Evolutionary conservation across 2,329 filamentous ascomycete genomes (phyloP).

Genomic region (Hymenoscyphus infarciens): DNA sequence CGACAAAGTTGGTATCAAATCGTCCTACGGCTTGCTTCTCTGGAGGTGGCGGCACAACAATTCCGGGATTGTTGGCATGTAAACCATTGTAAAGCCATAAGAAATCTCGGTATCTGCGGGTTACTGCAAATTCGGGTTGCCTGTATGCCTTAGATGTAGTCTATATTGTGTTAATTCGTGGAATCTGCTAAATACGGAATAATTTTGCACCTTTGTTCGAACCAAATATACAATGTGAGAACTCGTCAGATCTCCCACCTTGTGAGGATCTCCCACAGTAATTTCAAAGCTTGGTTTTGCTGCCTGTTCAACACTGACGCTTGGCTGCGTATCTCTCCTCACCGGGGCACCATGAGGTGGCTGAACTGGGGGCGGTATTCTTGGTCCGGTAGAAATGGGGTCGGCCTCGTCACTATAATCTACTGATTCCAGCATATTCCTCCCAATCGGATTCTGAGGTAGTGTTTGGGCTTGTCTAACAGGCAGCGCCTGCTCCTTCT

Average conservation of each 20-base stretch:
- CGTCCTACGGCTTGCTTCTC: slow-evolving; percentile 97
- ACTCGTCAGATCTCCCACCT: slow-evolving; percentile 93
- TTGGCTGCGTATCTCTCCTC: slow-evolving; percentile 60
- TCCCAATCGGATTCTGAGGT: slow-evolving; percentile 46
- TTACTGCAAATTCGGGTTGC: slow-evolving; percentile 88
- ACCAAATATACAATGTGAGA: slow-evolving; percentile 98
- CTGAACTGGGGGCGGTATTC: slow-evolving; percentile 64
- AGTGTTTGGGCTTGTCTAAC: slow-evolving; percentile 41
- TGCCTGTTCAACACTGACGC: slow-evolving; percentile 87
- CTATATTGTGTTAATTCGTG: slow-evolving; percentile 42
- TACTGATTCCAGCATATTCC: slow-evolving; percentile 59
- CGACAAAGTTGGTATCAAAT: slow-evolving; percentile 95
- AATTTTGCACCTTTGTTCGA: slow-evolving; percentile 69
- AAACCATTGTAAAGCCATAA: slow-evolving; percentile 95
- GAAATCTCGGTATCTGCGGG: slow-evolving; percentile 91
- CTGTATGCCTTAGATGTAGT: slow-evolving; percentile 96
- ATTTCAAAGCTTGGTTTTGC: slow-evolving; percentile 90
- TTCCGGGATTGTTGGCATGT: slow-evolving; percentile 89
- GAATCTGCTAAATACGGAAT: not conserved
- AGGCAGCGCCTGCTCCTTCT: slow-evolving; percentile 62
- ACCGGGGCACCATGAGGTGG: slow-evolving; percentile 51
- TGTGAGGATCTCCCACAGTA: slow-evolving; percentile 91
- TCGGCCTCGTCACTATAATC: slow-evolving; percentile 66
- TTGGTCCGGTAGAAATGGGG: slow-evolving; percentile 46
- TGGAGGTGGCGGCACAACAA: slow-evolving; percentile 91